Conservation (phyloP, 495 filamentous ascomycete genomes). For the Lineolata rhizophorae region DNA sequence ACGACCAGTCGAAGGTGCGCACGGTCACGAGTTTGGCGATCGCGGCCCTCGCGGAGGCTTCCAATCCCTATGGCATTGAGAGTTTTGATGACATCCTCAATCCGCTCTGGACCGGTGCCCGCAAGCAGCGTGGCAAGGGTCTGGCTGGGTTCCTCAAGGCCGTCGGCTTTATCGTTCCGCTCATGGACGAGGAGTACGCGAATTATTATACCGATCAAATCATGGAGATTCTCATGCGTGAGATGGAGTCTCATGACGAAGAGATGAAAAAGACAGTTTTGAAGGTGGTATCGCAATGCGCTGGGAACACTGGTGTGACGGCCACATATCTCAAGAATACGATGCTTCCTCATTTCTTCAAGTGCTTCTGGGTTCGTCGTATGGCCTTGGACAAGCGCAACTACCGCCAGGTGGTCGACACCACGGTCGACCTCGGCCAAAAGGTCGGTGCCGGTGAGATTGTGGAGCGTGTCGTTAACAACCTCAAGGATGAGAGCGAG, state of each 20-base stretch:
- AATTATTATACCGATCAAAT: conserved; percentile 98
- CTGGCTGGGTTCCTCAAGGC: conserved; percentile 92
- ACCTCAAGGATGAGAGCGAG: conserved; percentile 95
- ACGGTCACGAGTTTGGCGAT: conserved; percentile 92
- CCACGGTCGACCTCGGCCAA: conserved; percentile 89
- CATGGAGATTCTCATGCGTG: conserved; percentile 92
- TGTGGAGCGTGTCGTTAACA: conserved; percentile 74
- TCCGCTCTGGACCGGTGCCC: conserved; percentile 84
- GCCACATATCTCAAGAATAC: conserved; percentile 86
- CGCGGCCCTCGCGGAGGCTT: conserved; percentile 86
- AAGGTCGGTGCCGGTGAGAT: conserved; percentile 95
- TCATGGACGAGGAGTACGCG: conserved; percentile 99
- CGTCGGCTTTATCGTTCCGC: conserved; percentile 91
- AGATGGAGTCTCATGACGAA: conserved; percentile 91
- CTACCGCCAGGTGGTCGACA: conserved; percentile 93
- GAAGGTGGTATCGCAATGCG: conserved; percentile 95
- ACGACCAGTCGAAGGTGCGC: conserved; percentile 93
- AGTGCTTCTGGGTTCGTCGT: conserved; percentile 92
- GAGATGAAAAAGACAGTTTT: conserved; percentile 99
- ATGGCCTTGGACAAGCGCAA: conserved; percentile 96
- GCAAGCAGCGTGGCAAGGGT: conserved; percentile 92
- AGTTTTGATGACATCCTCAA: conserved; percentile 96
- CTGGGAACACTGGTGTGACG: conserved; percentile 84
- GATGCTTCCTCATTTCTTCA: conserved; percentile 91
- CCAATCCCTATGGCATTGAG: conserved; percentile 97